Conservation (phyloP, 352 stramenopile species). For the Phytophthora pinifolia region DNA sequence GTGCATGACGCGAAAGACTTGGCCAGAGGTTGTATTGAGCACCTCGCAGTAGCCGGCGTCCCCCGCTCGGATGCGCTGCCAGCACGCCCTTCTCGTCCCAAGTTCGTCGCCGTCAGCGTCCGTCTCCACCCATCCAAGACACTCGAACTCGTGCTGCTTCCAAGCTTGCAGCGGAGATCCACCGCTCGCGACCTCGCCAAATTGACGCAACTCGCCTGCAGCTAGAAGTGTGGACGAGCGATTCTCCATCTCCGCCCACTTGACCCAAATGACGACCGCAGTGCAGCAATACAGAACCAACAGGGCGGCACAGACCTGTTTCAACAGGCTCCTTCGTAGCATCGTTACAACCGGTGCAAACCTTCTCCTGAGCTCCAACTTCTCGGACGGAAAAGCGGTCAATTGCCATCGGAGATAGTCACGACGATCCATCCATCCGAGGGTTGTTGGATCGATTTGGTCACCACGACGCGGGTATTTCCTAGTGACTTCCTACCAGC, state of each 20-base stretch:
- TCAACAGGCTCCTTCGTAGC: no score
- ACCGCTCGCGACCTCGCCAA: constrained; percentile 1
- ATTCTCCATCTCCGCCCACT: constrained; percentile 32
- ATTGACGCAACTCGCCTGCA: neutral
- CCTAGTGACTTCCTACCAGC: no score
- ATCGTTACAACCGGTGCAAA: no score
- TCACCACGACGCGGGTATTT: no score
- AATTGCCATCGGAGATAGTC: no score
- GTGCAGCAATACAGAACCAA: constrained; percentile 32
- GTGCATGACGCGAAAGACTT: constrained; percentile 64
- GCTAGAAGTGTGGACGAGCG: constrained; percentile 1
- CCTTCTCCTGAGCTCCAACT: no score
- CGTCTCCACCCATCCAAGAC: constrained; percentile 63
- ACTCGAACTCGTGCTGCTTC: constrained; percentile 54
- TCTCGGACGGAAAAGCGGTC: no score
- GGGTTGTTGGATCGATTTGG: constrained; percentile 3
- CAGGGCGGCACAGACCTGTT: constrained; percentile 10
- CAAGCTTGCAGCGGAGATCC: constrained; percentile 24
- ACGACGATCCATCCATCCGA: constrained; percentile 2
- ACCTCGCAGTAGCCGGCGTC: constrained; percentile 69
- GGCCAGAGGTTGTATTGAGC: constrained; percentile 46
- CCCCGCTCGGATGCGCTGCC: constrained; percentile 54
- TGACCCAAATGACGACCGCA: constrained; percentile 28
- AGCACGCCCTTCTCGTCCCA: constrained; percentile 53
- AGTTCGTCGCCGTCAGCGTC: constrained; percentile 51